phyloP scores from a whole-genome alignment of 257 asterid species.

The Nicotiana undulata region DNA sequence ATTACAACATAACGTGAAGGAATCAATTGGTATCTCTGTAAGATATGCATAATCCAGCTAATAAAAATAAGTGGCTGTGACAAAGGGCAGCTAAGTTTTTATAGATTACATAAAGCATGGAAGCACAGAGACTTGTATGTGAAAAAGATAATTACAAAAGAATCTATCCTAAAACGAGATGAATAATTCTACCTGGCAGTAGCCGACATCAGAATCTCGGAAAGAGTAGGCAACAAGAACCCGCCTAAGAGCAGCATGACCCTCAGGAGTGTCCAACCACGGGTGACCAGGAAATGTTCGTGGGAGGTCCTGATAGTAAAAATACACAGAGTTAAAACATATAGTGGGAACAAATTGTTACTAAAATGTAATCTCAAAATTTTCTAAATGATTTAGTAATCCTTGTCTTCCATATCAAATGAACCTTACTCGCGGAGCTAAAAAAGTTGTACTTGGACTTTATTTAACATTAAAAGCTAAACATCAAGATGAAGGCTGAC shows the following conservation, averaged over 20 bases:
- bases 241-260: slow-evolving; percentile 93
- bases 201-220: slow-evolving; percentile 98
- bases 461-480: background rate
- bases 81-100: background rate
- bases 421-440: background rate
- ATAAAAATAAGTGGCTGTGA: background rate
- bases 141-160: background rate
- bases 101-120: background rate
- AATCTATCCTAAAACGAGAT: background rate
- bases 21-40: background rate
- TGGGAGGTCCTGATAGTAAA: slow-evolving; percentile 69
- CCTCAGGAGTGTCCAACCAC: slow-evolving; percentile 91
- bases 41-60: background rate
- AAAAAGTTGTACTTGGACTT: background rate
- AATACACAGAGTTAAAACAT: background rate
- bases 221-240: slow-evolving; percentile 94
- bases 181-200: slow-evolving; percentile 67
- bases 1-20: background rate
- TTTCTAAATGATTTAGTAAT: background rate
- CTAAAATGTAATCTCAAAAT: background rate
- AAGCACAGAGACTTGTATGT: background rate
- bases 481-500: background rate
- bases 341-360: background rate
- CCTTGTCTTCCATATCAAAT: background rate
- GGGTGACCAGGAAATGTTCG: slow-evolving; percentile 99